Evolutionary conservation across 2,329 filamentous ascomycete genomes (phyloP).

Genomic region (Peltaster fructicola): DNA sequence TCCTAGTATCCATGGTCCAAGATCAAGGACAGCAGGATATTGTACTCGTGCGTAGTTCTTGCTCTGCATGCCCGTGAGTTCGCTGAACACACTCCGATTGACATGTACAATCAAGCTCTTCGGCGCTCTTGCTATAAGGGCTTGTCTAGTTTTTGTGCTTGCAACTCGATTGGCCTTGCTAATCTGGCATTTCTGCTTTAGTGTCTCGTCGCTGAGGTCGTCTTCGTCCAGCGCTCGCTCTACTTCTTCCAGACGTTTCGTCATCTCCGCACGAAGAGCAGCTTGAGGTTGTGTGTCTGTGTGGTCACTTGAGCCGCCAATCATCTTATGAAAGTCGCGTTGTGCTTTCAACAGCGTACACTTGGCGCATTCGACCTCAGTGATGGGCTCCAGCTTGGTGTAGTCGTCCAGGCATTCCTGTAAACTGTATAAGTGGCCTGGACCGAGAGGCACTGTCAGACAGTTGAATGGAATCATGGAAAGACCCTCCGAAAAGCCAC

Average conservation of each 20-base stretch:
- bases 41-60: conserved; percentile 70
- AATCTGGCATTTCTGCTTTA: conserved; percentile 29
- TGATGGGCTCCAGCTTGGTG: conserved; percentile 67
- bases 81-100: conserved; percentile 83
- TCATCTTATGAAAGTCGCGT: conserved; percentile 32
- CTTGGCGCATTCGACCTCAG: conserved; percentile 78
- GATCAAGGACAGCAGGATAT: conserved; percentile 57
- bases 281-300: conserved; percentile 3
- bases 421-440: conserved; percentile 48
- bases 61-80: conserved; percentile 55
- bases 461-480: conserved; percentile 90
- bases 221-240: conserved; percentile 58
- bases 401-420: conserved; percentile 70
- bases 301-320: too few species aligned
- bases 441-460: conserved; percentile 65
- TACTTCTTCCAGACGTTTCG: conserved; percentile 44
- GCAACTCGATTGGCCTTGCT: conserved; percentile 47
- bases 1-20: conserved; percentile 69
- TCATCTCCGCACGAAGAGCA: conserved; percentile 25
- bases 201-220: conserved; percentile 47
- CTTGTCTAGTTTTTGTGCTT: conserved; percentile 77
- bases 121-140: conserved; percentile 67
- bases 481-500: conserved; percentile 73
- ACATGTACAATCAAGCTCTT: conserved; percentile 70
- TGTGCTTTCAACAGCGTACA: conserved; percentile 57